Base-by-base conservation (phyloP, 2,329 filamentous ascomycete species). In the Metarhizium rileyi region DNA sequence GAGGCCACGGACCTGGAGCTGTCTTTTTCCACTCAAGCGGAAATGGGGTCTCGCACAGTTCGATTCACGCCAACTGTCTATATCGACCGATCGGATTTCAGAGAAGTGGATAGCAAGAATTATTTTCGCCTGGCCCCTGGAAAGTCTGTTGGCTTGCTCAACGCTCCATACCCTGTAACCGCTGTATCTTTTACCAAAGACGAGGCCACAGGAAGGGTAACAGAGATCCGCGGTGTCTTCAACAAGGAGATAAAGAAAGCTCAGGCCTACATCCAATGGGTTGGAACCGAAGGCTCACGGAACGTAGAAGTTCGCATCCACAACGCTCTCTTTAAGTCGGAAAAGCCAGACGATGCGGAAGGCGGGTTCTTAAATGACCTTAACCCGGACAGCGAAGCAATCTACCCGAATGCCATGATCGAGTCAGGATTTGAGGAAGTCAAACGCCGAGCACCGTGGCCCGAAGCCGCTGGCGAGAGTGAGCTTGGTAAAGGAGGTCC, bases 181-280 rank as follows among this genome's bases (percentile, higher is more conserved):
- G 85, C 83, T 2, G 81, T 77, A 0, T 80, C 80, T 2, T 90
- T 87, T 67, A 74, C 76, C 46, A 88, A 83, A 57, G 84, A 89
- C 55, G 70, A 77, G 46, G 64, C 70, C 1, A 80, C 77, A 3
- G 85, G 84, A 47, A 75, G 76, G 51, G 77, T 91, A 45, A 83
- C 74, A 2, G 78, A 81, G 54, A 79, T 93, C 51, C 75, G 74
- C 35, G 85, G 63, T 20, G 60, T 68, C 1, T 85, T 83, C 49
- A 84, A 87, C 53, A 86, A 85, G 52, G 84, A 87, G 53, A 79
- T 76, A 18, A 82, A 84, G 61, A 79, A 81, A 59, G 81, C 85
- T 40, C 91, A 94, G 70, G 83, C 89, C 1, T 87, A 81, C 62
- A 95, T 96, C 63, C 90, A 95, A 63, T 96, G 91, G 91, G 87